Base-by-base conservation (phyloP, 176 grass and related monocot species). In the Eleusine indica region DNA sequence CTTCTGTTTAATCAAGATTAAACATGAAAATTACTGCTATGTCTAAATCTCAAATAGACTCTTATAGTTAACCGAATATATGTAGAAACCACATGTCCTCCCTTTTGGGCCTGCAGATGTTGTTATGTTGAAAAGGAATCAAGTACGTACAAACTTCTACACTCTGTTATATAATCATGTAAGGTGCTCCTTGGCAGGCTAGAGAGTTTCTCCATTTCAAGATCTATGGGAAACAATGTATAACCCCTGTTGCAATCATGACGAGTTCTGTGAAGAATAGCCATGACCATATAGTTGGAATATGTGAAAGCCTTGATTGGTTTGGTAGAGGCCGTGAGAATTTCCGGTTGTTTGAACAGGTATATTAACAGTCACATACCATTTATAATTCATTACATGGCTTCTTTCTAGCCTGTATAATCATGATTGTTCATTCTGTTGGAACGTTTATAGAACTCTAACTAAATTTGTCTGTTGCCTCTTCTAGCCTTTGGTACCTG, bases 221-320 rank as follows among this genome's bases (percentile, higher is more conserved):
- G 88, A 93, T 98, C 46, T 98, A 88, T 80, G 89, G 87, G 77
- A 90, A 82, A 82, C 96, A 98, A 86, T 93, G 91, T 89, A 88
- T 89, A 75, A 95, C 96, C 69, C 96, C 96, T 42, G 96, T 95
- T 66, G 96, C 96, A 73, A 88, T 98, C 76, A 98, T 98, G 96
- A 98, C 96, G 29, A 98, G 96, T 80, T 98, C 96, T 51, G 96
- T 95, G 68, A 98, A 98, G 91, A 88, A 98, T 84, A 98, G 93
- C 67, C 91, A 98, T 87, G 81, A 90, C 18, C 96, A 95, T 86
- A 91, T 98, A 80, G 76, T 78, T 80, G 69, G 89, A 21, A 92
- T 98, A 22, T 98, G 87, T 85, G 89, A 98, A 93, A 89, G 80
- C 85, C 75, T 91, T 46, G 78, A 84, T 82, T 98, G 92, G 92